Percentiles rank a stretch among this genome's conserved stretches.
phyloP scores from a whole-genome alignment of 108 stramenopile species.

The Conticribra guillardii region DNA sequence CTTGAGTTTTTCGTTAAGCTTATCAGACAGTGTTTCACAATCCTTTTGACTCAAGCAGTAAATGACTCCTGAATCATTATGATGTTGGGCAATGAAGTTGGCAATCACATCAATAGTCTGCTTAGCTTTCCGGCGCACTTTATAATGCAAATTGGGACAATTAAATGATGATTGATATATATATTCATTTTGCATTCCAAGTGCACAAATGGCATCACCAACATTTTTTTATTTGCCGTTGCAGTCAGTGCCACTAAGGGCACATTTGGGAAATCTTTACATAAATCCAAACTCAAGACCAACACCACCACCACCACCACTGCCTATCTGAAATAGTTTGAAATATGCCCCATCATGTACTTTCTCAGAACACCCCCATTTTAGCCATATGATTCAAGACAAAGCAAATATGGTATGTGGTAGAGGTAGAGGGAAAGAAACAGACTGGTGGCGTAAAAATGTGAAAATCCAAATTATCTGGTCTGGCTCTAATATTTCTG shows the following conservation, averaged over 20 bases:
- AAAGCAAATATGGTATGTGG: no score
- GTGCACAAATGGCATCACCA: conserved; percentile 82
- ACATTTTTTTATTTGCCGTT: conserved; percentile 95
- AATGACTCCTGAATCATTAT: conserved; percentile 92
- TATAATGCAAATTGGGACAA: conserved; percentile 94
- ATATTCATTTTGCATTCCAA: conserved; percentile 82
- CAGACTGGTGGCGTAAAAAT: no score
- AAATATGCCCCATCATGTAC: no score
- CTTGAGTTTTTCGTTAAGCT: conserved; percentile 69
- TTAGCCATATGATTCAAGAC: no score
- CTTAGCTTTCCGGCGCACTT: conserved; percentile 87
- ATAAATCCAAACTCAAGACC: no score
- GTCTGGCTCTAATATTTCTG: no score
- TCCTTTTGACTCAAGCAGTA: conserved; percentile 97
- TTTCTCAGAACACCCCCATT: no score
- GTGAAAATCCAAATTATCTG: no score
- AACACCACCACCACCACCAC: no score
- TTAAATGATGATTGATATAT: conserved; percentile 89
- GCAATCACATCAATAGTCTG: conserved; percentile 83
- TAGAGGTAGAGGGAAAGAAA: no score
- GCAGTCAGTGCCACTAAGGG: conserved; percentile 98
- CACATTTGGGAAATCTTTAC: conserved; percentile 95
- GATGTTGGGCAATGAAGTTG: conserved; percentile 70
- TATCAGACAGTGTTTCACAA: conserved; percentile 84
- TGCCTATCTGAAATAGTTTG: no score